These are phyloP conservation scores for Neohortaea acidophila DNA, from an alignment of 495 filamentous ascomycete genomes.

Conservation along the genomic window DNA sequence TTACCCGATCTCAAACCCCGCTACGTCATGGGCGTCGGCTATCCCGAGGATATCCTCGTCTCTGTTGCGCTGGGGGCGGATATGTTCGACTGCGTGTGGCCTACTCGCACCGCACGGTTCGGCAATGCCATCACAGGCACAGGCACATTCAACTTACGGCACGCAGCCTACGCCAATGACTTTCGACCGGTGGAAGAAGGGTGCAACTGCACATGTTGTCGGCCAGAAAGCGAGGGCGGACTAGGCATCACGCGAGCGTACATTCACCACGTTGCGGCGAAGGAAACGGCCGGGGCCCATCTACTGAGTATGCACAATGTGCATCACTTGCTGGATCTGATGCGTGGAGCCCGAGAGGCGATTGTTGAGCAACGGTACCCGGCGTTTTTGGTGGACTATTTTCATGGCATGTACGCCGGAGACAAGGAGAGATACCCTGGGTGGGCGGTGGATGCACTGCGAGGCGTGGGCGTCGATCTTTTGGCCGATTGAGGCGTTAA, in stretches of 20 bases:
- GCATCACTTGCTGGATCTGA: conserved; percentile 70
- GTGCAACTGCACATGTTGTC: conserved; percentile 68
- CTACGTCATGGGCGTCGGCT: conserved; percentile 97
- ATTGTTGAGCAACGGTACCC: conserved; percentile 76
- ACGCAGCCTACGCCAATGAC: conserved; percentile 59
- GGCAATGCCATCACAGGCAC: conserved; percentile 77
- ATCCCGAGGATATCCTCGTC: conserved; percentile 87
- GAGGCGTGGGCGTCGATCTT: conserved; percentile 72
- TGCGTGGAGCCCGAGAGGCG: conserved; percentile 56
- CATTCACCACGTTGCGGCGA: conserved; percentile 77
- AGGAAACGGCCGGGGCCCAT: conserved; percentile 93
- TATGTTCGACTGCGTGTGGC: conserved; percentile 99
- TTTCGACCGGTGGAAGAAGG: conserved; percentile 68
- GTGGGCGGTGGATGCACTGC: conserved; percentile 78
- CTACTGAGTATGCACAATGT: conserved; percentile 92
- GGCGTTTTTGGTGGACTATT: conserved; percentile 62
- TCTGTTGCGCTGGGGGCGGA: conserved; percentile 86
- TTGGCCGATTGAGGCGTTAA: conserved; percentile 31
- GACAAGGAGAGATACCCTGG: conserved; percentile 52
- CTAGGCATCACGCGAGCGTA: conserved; percentile 78
- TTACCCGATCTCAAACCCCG: conserved; percentile 82
- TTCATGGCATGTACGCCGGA: conserved; percentile 51
- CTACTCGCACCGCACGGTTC: conserved; percentile 86
- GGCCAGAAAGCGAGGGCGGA: conserved; percentile 48
- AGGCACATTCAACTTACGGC: conserved; percentile 70